phyloP scores from a whole-genome alignment of 441 rosid species.

The Viola pubescens region DNA sequence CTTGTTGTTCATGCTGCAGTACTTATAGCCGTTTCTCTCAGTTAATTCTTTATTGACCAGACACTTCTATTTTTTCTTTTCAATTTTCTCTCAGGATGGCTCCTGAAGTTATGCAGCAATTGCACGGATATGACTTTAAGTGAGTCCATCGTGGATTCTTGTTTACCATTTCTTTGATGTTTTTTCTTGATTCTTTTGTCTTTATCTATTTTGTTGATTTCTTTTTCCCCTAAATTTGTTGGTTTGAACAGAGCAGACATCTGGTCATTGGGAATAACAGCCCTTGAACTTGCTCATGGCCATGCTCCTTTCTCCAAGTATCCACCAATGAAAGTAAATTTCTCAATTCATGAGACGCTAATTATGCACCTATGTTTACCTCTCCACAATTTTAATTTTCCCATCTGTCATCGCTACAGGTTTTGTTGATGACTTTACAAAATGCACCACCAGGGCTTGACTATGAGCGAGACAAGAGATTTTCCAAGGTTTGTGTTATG shows the following conservation, averaged over 20 bases:
- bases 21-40: too few relatives aligned
- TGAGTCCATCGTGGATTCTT: constrained; percentile 33
- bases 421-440: constrained; percentile 95
- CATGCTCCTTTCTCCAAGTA: constrained; percentile 98
- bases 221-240: constrained; percentile 17
- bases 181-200: constrained; percentile 1
- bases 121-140: constrained; percentile 98
- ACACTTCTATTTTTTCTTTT: constrained; percentile 10
- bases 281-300: constrained; percentile 96
- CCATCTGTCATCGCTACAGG: constrained; percentile 34
- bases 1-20: too few relatives aligned
- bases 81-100: constrained; percentile 70
- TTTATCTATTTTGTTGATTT: constrained; percentile 11
- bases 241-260: constrained; percentile 77
- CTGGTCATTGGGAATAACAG: constrained; percentile 95
- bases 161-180: background rate
- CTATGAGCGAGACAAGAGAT: constrained; percentile 92
- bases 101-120: constrained; percentile 98
- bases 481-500: constrained; percentile 58
- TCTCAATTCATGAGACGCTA: constrained; percentile 10
- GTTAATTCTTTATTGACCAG: too few relatives aligned
- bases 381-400: constrained; percentile 15
- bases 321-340: constrained; percentile 93
- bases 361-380: constrained; percentile 14
- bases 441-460: constrained; percentile 99